A percentile compares a stretch with the other conserved stretches of the same genome.
These are phyloP conservation scores for Aspergillus asperescens DNA, from an alignment of 495 filamentous ascomycete species.

Conservation along the genomic window DNA sequence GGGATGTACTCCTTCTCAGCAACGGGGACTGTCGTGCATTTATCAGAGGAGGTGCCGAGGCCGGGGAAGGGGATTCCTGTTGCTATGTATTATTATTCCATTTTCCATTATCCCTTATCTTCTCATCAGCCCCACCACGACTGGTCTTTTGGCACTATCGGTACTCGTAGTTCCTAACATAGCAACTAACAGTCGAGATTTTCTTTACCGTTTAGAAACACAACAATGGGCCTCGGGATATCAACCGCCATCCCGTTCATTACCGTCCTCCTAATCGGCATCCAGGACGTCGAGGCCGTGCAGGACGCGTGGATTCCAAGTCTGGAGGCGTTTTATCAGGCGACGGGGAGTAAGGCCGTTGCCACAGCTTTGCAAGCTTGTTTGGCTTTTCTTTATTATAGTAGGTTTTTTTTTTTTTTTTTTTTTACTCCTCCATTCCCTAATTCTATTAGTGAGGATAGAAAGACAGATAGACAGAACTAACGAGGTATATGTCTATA, in stretches of 20 bases:
- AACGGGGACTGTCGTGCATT: slow-evolving; percentile 23
- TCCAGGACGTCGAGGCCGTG: slow-evolving; percentile 30
- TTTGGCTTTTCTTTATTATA: slow-evolving; percentile 28
- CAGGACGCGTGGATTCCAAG: slow-evolving; percentile 21
- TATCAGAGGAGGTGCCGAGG: slow-evolving; percentile 28
- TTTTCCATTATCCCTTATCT: neutral
- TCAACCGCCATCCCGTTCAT: slow-evolving; percentile 27
- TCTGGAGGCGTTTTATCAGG: slow-evolving; percentile 30
- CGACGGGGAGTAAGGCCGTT: slow-evolving; percentile 23
- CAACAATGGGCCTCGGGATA: slow-evolving; percentile 23
- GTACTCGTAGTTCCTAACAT: too few relatives aligned
- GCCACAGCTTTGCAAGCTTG: slow-evolving; percentile 24
- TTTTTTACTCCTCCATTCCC: too few relatives aligned
- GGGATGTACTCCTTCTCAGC: slow-evolving; percentile 17
- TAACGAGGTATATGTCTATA: too few relatives aligned
- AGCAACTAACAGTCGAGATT: too few relatives aligned
- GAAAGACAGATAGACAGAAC: too few relatives aligned
- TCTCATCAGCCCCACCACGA: neutral
- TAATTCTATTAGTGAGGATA: too few relatives aligned
- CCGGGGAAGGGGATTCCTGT: slow-evolving; percentile 23
- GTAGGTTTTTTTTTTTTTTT: slow-evolving; percentile 15
- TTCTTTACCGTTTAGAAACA: too few relatives aligned
- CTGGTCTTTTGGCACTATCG: too few relatives aligned
- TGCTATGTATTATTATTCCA: slow-evolving; percentile 18
- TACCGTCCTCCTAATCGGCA: slow-evolving; percentile 25